Base-by-base conservation (phyloP, 148 eudicot species). In the Nyssa sinensis region DNA sequence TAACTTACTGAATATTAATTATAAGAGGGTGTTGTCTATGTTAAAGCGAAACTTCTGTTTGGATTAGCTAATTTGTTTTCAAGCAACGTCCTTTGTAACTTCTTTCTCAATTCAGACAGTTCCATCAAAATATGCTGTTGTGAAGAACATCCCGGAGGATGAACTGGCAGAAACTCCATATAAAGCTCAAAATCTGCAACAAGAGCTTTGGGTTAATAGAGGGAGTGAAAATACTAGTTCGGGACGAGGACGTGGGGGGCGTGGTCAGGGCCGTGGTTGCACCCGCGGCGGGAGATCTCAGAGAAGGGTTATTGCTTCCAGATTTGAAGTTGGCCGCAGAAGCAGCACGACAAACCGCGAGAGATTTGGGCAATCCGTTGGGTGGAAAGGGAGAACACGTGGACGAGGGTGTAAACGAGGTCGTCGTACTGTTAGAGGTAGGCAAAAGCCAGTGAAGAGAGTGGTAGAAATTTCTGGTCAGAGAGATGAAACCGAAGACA, bases 301-400 rank as follows among this genome's bases (percentile, higher is more conserved):
- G 71, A 73, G n/a, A n/a, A n/a, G 60, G 44, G 67, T 33, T 44
- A 62, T 19, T 58, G 67, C 49, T 67, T 28, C 82, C 30, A 74
- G 77, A 61, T 39, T 62, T n/a, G 76, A 74, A 34, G 53, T 72
- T 41, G 58, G 30, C 19, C 78, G 37, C 51, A 70, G 41, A 33
- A 77, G 61, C 27, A 63, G 64, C 10, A 60, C 71, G 68, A 59
- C 31, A 39, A 73, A 66, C 23, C 32, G 61, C 25, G 74, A 75
- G 33, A 70, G 73, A 32, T 65, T 76, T 30, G 79, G 65, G 29
- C 77, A 78, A 44, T 58, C 77, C 21, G 72, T 67, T 1, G 85
- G 75, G 21, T 83, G 86, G 84, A 86, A 80, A 80, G 84, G 86
- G 10, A 81, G 85, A 32, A 47, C 72, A 47, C 84, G 78, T 33